Conservation (phyloP, 108 stramenopile genomes). For the Seminavis robusta region DNA sequence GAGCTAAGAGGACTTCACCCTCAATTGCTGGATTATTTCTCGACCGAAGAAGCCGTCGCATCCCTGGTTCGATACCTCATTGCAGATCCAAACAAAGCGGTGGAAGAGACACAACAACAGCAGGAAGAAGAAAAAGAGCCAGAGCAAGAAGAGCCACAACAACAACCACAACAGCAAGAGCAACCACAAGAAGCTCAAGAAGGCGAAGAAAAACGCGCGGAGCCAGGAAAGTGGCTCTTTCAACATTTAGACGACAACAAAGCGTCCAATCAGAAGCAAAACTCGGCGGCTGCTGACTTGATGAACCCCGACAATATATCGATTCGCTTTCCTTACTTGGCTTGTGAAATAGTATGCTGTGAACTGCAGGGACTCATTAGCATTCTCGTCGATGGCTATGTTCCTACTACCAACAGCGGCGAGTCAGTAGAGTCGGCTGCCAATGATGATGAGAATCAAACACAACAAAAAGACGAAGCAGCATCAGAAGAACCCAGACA, state of each 20-base stretch:
- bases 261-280: not conserved
- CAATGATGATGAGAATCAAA: not conserved
- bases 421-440: not conserved
- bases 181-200: slow-evolving; percentile 5
- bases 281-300: not conserved
- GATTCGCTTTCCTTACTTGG: slow-evolving; percentile 92
- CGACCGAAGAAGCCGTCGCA: slow-evolving; percentile 62
- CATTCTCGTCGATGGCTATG: slow-evolving; percentile 69
- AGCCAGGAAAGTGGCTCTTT: slow-evolving; percentile 13
- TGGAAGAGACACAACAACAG: not conserved
- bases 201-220: not conserved
- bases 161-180: not conserved
- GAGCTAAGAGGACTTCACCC: slow-evolving; percentile 87
- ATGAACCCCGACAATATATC: slow-evolving; percentile 8
- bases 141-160: not conserved
- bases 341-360: slow-evolving; percentile 94
- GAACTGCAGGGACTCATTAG: slow-evolving; percentile 82
- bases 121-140: not conserved
- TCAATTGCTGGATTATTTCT: slow-evolving; percentile 82
- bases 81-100: slow-evolving; percentile 1
- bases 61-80: slow-evolving; percentile 72
- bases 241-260: not conserved
- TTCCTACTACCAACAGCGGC: slow-evolving; percentile 13
- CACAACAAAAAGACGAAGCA: not conserved
- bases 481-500: not conserved